Conservation (phyloP, 805 yeast genomes). For the Starmerella floris region DNA sequence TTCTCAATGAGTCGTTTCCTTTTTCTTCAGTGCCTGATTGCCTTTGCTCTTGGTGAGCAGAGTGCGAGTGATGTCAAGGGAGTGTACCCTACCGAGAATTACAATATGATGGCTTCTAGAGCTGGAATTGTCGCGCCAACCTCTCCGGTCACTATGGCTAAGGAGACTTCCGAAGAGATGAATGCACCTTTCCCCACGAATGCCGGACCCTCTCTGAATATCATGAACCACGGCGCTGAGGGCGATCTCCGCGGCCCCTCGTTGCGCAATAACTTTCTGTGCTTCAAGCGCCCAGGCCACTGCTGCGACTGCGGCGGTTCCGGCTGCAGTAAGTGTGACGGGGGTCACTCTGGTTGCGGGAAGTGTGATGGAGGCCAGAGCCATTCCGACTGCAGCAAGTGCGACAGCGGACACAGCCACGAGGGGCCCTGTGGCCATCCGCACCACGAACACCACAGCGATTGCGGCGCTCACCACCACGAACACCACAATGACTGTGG, state of each 20-base stretch:
- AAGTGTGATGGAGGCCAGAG: background rate
- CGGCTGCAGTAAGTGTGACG: background rate
- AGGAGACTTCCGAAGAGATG: background rate
- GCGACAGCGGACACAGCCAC: background rate
- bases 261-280: conserved; percentile 14
- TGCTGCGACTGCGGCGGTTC: background rate
- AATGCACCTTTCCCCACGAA: too few relatives aligned
- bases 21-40: background rate
- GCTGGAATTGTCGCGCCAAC: background rate
- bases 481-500: background rate
- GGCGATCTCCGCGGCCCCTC: conserved; percentile 14
- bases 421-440: background rate
- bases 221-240: conserved; percentile 7
- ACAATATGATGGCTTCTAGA: background rate
- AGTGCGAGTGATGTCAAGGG: background rate
- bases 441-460: background rate
- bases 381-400: background rate
- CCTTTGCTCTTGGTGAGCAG: background rate
- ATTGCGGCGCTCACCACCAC: background rate
- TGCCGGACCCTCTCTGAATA: background rate
- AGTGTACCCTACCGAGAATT: background rate
- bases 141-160: background rate
- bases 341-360: background rate
- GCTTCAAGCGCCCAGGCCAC: conserved; percentile 10
- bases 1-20: background rate